These are phyloP conservation scores for Lactarius sp. DNA, from an alignment of 768 basidiomycete species.

Conservation along the genomic window DNA sequence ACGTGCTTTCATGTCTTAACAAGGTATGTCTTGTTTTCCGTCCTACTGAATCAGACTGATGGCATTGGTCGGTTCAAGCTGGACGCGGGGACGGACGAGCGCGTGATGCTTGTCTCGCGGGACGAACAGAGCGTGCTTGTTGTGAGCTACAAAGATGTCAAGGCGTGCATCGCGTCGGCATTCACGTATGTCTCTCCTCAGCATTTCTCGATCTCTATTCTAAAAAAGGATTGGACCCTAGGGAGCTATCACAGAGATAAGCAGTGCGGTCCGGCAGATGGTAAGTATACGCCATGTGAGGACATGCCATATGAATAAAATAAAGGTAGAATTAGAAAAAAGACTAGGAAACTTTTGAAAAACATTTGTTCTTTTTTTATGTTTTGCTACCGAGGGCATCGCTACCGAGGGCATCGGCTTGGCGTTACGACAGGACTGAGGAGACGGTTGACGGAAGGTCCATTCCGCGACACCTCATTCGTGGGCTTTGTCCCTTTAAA, in stretches of 20 bases:
- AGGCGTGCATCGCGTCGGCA: slow-evolving; percentile 74
- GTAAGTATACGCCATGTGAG: not conserved
- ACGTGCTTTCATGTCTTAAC: slow-evolving; percentile 89
- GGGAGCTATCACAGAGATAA: slow-evolving; percentile 25
- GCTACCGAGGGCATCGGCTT: not conserved
- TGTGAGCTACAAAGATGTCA: slow-evolving; percentile 90
- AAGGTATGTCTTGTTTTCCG: slow-evolving; percentile 51
- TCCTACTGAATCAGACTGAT: not conserved
- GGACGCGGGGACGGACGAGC: slow-evolving; percentile 90
- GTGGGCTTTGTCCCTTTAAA: not conserved
- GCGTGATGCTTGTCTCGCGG: slow-evolving; percentile 88
- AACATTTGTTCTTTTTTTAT: slow-evolving; percentile 8
- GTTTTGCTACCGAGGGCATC: not conserved
- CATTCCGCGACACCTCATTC: not conserved
- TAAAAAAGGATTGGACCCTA: slow-evolving; percentile 1
- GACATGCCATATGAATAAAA: slow-evolving; percentile 14
- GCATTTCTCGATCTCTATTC: not conserved
- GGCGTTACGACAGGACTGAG: not conserved
- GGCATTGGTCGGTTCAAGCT: slow-evolving; percentile 45
- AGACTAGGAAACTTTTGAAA: slow-evolving; percentile 23
- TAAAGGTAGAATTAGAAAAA: slow-evolving; percentile 26
- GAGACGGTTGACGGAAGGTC: not conserved
- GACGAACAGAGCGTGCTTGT: slow-evolving; percentile 97
- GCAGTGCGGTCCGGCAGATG: not conserved
- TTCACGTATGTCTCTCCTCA: slow-evolving; percentile 55